Conservation (phyloP, 495 filamentous ascomycete species). For the Hypoxylon lienhwacheense region DNA sequence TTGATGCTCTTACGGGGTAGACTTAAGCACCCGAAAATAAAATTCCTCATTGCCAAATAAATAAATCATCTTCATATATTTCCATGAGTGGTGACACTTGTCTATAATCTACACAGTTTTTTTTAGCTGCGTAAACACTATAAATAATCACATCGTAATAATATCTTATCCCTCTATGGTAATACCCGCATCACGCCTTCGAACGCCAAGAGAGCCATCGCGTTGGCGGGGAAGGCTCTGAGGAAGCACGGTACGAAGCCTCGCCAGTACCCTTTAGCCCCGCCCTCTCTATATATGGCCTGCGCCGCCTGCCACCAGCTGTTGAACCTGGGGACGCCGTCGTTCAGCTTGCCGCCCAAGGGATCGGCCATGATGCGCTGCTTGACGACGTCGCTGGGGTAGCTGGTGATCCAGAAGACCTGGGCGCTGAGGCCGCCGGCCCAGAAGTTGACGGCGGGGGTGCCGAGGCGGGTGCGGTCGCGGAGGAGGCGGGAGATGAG, state of each 20-base stretch:
- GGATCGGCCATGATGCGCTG: constrained; percentile 97
- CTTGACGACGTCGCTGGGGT: constrained; percentile 94
- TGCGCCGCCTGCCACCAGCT: constrained; percentile 80
- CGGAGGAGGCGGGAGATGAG: constrained; percentile 69
- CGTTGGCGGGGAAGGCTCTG: constrained; percentile 95
- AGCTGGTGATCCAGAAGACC: constrained; percentile 89
- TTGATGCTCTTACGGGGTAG: constrained; percentile 26
- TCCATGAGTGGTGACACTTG: too few relatives aligned
- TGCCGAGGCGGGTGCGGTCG: constrained; percentile 67
- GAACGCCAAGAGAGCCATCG: constrained; percentile 88
- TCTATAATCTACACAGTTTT: too few relatives aligned
- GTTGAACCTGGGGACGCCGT: constrained; percentile 68
- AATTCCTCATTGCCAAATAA: constrained; percentile 20
- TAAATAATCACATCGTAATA: constrained; percentile 1
- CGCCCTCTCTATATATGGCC: constrained; percentile 73
- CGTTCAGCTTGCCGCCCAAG: constrained; percentile 68
- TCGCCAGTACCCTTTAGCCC: constrained; percentile 82
- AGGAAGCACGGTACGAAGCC: constrained; percentile 93
- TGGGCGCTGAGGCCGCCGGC: constrained; percentile 90
- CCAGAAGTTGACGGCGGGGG: constrained; percentile 92
- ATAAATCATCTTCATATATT: too few relatives aligned
- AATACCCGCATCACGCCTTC: constrained; percentile 86
- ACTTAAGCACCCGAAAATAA: constrained; percentile 26
- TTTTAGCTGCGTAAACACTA: neutral
- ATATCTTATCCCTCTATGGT: constrained; percentile 49